phyloP scores from a whole-genome alignment of 768 basidiomycete genomes.

The Holtermannia corniformis region DNA sequence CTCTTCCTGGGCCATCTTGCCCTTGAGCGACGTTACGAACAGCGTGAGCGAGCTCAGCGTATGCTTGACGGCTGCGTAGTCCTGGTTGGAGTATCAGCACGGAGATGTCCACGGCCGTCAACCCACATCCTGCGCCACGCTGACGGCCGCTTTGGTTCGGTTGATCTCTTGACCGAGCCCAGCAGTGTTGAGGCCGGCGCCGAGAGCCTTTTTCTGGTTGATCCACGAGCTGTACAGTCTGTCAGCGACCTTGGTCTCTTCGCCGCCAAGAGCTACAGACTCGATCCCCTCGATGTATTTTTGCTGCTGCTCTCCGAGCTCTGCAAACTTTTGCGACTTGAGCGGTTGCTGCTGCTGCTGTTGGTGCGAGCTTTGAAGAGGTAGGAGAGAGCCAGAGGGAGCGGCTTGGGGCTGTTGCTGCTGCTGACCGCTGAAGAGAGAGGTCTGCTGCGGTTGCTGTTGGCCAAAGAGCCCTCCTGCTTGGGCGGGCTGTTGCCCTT shows the following conservation, averaged over 20 bases:
- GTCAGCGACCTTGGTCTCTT: not conserved
- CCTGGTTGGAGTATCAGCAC: not conserved
- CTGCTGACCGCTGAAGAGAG: not conserved
- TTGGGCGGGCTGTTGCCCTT: slow-evolving; percentile 1
- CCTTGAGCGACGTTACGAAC: not conserved
- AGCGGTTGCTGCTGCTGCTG: slow-evolving; percentile 3
- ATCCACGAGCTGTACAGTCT: slow-evolving; percentile 13
- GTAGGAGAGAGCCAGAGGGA: slow-evolving; percentile 6
- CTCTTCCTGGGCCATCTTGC: not conserved
- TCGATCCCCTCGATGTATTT: slow-evolving; percentile 30
- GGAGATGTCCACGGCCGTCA: not conserved
- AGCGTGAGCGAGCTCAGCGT: not conserved
- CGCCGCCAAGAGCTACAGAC: slow-evolving; percentile 12
- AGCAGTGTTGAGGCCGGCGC: slow-evolving; percentile 19
- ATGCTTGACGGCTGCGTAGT: not conserved
- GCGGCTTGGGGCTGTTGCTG: slow-evolving; percentile 5
- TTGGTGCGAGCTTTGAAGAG: slow-evolving; percentile 1
- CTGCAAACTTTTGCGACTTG: slow-evolving; percentile 29
- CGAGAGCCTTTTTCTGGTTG: slow-evolving; percentile 25
- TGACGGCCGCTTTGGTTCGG: slow-evolving; percentile 24
- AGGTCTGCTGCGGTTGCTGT: slow-evolving; percentile 7
- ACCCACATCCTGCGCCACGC: slow-evolving; percentile 24
- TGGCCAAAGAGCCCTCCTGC: too few species aligned
- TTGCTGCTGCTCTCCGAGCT: slow-evolving; percentile 23
- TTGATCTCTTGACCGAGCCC: slow-evolving; percentile 27